Conservation (phyloP, 352 stramenopile genomes). For the Phytophthora cryptogea region DNA sequence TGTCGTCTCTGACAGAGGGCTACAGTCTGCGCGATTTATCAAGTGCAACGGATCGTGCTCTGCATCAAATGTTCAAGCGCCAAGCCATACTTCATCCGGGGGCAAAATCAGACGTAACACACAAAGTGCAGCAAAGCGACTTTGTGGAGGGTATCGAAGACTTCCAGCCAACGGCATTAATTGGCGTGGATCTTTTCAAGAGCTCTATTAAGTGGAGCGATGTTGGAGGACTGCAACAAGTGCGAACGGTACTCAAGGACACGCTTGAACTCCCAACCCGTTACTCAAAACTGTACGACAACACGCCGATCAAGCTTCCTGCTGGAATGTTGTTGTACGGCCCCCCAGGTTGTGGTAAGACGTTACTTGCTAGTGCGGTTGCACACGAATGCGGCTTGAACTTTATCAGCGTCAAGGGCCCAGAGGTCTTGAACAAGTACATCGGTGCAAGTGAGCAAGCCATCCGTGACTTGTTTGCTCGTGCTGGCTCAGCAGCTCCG, state of each 20-base stretch:
- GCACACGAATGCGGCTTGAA: conserved; percentile 88
- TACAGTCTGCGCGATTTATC: conserved; percentile 84
- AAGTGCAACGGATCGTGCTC: conserved; percentile 62
- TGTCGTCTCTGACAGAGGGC: conserved; percentile 74
- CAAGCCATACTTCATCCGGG: conserved; percentile 27
- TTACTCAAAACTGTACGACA: conserved; percentile 83
- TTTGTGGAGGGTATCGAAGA: conserved; percentile 75
- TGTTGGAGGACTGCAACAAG: conserved; percentile 78
- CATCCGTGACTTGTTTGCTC: conserved; percentile 86
- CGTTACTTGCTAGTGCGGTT: conserved; percentile 84
- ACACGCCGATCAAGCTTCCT: conserved; percentile 80
- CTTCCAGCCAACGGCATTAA: conserved; percentile 82
- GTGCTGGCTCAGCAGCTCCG: conserved; percentile 73
- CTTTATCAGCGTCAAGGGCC: conserved; percentile 92
- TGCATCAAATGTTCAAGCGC: conserved; percentile 71
- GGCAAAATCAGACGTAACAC: conserved; percentile 5
- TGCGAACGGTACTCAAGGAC: conserved; percentile 89
- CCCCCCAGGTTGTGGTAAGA: conserved; percentile 92
- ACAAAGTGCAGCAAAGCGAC: conserved; percentile 61
- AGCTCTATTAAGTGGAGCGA: conserved; percentile 88
- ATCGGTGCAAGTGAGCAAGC: conserved; percentile 90
- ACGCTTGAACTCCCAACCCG: conserved; percentile 86
- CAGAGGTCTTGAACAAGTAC: conserved; percentile 92
- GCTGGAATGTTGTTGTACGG: conserved; percentile 90
- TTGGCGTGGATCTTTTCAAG: conserved; percentile 85